Base-by-base conservation (phyloP, 495 filamentous ascomycete genomes). In the Peziza echinospora region DNA sequence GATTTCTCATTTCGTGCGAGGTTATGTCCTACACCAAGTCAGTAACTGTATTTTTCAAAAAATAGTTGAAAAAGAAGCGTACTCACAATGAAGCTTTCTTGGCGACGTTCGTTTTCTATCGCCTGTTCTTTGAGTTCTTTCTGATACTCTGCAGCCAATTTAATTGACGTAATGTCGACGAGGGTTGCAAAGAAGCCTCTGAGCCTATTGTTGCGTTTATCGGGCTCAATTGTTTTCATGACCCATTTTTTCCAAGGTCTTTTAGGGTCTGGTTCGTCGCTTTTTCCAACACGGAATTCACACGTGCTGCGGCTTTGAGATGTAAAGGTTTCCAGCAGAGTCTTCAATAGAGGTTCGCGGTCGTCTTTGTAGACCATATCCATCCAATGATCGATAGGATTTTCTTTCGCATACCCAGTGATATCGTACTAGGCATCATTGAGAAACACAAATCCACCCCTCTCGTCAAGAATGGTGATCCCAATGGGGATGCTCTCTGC, bases 141-240 rank as follows among this genome's bases (percentile, higher is more conserved):
- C 40, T 58, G 55, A 34, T 58, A 58, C 43, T 58, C 55, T 24
- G 54, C 55, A 21, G 57, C 57, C 24, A 49, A 63, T 56, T 81
- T 80, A 37, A 71, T 67, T 49, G 76, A 73, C 43, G 78, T 68
- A 13, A 58, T 58, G 30, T 58, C 55, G n/a, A 51, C 55, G 3
- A 58, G 24, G 2, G 55, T 55, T 37, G 54, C 5, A 73, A 78
- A 55, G 75, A 76, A 51, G 71, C 65, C 24, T 68, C 72, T 55
- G 70, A 70, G 41, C 71, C 71, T 50, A 70, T 71, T 51, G 71
- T 69, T 37, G 60, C 43, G 60, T 51, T 26, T 65, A 16, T 34
- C 28, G 9, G 28, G 28, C 9, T 34, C 2, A 16, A 34, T 16
- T 0, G 1, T 34, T 16, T 1, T 34, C 0, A 34, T 34, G 9